Percentiles rank a stretch among this genome's conserved stretches.
Conservation (phyloP, 2,329 filamentous ascomycete species). For the Clarireedia monteithiana region DNA sequence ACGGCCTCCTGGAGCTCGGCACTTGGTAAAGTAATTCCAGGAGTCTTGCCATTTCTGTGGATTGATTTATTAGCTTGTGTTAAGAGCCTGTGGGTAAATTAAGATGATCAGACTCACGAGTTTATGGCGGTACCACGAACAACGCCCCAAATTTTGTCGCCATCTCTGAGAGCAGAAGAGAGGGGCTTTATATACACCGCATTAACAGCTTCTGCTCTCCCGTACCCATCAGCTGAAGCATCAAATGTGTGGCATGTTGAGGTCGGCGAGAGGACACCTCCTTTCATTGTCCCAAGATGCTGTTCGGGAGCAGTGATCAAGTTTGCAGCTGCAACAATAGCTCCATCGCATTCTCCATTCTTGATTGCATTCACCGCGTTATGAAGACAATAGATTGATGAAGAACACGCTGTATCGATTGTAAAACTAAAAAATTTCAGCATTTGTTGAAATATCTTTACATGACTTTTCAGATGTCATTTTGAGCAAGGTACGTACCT, state of each 20-base stretch:
- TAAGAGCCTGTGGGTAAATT: too few relatives aligned
- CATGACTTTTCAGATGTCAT: too few relatives aligned
- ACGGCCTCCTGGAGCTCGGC: conserved; percentile 31
- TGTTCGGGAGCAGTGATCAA: conserved; percentile 13
- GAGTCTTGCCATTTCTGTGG: conserved; percentile 31
- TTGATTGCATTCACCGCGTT: conserved; percentile 42
- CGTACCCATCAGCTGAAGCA: conserved; percentile 53
- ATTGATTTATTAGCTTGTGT: too few relatives aligned
- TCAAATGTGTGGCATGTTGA: conserved; percentile 52
- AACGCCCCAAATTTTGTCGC: too few relatives aligned
- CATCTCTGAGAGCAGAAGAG: too few relatives aligned
- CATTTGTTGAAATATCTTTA: too few relatives aligned
- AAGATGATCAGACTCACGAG: too few relatives aligned
- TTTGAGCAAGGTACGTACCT: too few relatives aligned
- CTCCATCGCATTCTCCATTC: conserved; percentile 33
- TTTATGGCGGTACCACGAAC: too few relatives aligned
- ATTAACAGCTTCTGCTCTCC: too few relatives aligned
- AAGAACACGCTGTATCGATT: conserved; percentile 44
- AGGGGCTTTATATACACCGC: too few relatives aligned
- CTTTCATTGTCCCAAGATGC: conserved; percentile 13
- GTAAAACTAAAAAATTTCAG: too few relatives aligned
- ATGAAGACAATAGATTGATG: conserved; percentile 47
- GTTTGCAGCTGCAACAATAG: conserved; percentile 18
- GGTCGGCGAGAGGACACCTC: conserved; percentile 27
- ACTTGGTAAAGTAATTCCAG: conserved; percentile 46